Conservation (phyloP, 2,329 filamentous ascomycete genomes). For the Paecilomyces fulvus region DNA sequence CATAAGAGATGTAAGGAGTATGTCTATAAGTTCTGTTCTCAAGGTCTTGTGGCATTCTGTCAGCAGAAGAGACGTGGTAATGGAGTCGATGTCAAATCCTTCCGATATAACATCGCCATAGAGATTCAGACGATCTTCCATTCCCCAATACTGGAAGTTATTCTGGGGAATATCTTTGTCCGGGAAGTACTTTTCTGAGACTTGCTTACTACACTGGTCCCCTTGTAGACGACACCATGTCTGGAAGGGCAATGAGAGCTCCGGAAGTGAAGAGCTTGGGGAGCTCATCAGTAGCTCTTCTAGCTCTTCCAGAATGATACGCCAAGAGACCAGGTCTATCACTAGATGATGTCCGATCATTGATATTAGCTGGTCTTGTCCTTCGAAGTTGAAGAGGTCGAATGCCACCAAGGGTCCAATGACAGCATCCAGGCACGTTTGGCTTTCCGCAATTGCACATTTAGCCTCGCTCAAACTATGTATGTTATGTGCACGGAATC, state of each 20-base stretch:
- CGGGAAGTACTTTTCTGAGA: conserved; percentile 7
- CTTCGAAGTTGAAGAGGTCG: conserved; percentile 32
- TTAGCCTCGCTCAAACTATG: conserved; percentile 14
- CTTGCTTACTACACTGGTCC: conserved; percentile 12
- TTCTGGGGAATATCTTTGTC: conserved; percentile 17
- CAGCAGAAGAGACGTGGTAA: conserved; percentile 19
- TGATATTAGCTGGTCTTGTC: conserved; percentile 20
- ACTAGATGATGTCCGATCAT: conserved; percentile 31
- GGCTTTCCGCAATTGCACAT: conserved; percentile 18
- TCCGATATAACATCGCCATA: conserved; percentile 30
- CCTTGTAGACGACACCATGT: conserved; percentile 28
- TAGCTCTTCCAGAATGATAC: conserved; percentile 30
- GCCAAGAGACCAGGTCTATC: conserved; percentile 34
- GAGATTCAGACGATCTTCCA: conserved; percentile 18
- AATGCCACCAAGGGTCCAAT: conserved; percentile 33
- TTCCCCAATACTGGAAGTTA: conserved; percentile 28
- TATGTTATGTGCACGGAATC: conserved; percentile 15
- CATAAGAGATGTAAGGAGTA: conserved; percentile 30
- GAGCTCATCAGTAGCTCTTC: conserved; percentile 28
- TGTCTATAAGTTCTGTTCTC: conserved; percentile 27
- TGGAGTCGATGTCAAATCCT: conserved; percentile 23
- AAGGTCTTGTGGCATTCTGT: conserved; percentile 24
- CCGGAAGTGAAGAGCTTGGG: conserved; percentile 10
- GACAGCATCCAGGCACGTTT: conserved; percentile 26
- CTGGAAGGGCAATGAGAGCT: conserved; percentile 27